Conservation (phyloP, 805 yeast species). For the Metschnikowia cubensis region DNA sequence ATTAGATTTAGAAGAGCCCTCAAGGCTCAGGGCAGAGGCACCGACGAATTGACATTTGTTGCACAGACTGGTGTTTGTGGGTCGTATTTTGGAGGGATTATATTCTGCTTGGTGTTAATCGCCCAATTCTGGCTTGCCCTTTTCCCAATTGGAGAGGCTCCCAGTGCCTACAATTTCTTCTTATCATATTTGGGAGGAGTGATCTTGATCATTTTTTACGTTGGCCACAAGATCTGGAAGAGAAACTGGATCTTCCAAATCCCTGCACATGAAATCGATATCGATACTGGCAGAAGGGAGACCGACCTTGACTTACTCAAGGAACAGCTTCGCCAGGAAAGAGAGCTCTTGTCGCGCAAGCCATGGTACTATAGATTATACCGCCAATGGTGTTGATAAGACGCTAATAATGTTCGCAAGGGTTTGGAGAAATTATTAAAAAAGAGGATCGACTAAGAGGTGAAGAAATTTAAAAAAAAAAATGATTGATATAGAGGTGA, state of each 20-base stretch:
- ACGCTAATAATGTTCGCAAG: too few species aligned
- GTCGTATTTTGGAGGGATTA: conserved; percentile 29
- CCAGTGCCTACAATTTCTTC: conserved; percentile 39
- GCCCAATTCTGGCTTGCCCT: conserved; percentile 44
- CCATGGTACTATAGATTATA: conserved; percentile 35
- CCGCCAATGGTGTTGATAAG: conserved; percentile 31
- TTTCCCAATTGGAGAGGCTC: conserved; percentile 34
- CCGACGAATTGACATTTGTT: conserved; percentile 33
- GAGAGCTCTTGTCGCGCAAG: conserved; percentile 25
- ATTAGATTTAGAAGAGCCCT: conserved; percentile 60
- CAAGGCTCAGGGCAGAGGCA: conserved; percentile 44
- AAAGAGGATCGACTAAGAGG: background rate
- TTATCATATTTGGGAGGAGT: conserved; percentile 46
- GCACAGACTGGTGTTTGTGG: conserved; percentile 38
- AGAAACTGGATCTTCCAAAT: conserved; percentile 44
- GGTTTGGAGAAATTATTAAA: background rate
- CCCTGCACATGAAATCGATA: conserved; percentile 48
- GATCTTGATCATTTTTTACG: conserved; percentile 39
- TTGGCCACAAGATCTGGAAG: conserved; percentile 45
- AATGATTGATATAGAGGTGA: background rate
- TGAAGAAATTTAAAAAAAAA: background rate
- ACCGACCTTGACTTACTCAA: conserved; percentile 52
- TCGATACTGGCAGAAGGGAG: conserved; percentile 62
- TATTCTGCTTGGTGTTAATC: conserved; percentile 34
- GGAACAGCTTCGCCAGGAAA: conserved; percentile 31